A percentile compares a stretch with the other conserved stretches of the same genome.
Evolutionary conservation across 225 moss, liverwort and hornwort species (phyloP).

Genomic region (Bryoerythrophyllum caledonicum): DNA sequence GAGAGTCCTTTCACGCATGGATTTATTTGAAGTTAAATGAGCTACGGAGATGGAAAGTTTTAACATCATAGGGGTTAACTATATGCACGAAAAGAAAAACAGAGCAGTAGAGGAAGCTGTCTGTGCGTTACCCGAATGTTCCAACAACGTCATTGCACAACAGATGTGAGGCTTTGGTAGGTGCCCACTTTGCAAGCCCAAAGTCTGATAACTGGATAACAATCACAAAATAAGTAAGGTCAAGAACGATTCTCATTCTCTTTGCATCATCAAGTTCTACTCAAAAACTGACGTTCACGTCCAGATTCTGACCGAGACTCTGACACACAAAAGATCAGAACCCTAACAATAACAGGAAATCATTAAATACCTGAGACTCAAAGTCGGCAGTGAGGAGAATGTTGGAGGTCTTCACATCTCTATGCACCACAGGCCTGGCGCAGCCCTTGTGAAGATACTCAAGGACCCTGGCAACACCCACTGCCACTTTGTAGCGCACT

Average conservation of each 20-base stretch:
- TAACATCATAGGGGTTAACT: not conserved
- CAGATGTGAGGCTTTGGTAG: conserved; percentile 41
- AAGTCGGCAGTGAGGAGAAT: conserved; percentile 54
- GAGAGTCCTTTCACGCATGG: no score
- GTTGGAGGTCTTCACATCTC: conserved; percentile 68
- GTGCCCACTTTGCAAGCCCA: conserved; percentile 70
- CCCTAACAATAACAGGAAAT: not conserved
- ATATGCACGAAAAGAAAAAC: not conserved
- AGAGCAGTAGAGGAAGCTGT: not conserved
- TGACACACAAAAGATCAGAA: not conserved
- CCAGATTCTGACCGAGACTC: no score
- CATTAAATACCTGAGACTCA: conserved; percentile 48
- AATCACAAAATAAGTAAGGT: conserved; percentile 1
- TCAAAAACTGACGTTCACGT: not conserved
- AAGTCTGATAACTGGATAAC: conserved; percentile 57
- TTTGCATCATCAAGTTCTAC: not conserved
- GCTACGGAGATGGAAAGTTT: no score
- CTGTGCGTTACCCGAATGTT: conserved; percentile 55
- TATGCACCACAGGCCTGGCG: conserved; percentile 46
- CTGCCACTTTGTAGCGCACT: conserved; percentile 55
- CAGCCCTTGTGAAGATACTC: conserved; percentile 59
- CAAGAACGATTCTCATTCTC: not conserved
- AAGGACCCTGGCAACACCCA: conserved; percentile 51
- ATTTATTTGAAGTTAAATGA: no score
- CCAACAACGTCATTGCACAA: conserved; percentile 65